Conservation (phyloP, 352 stramenopile species). For the Pythium dissotocum region DNA sequence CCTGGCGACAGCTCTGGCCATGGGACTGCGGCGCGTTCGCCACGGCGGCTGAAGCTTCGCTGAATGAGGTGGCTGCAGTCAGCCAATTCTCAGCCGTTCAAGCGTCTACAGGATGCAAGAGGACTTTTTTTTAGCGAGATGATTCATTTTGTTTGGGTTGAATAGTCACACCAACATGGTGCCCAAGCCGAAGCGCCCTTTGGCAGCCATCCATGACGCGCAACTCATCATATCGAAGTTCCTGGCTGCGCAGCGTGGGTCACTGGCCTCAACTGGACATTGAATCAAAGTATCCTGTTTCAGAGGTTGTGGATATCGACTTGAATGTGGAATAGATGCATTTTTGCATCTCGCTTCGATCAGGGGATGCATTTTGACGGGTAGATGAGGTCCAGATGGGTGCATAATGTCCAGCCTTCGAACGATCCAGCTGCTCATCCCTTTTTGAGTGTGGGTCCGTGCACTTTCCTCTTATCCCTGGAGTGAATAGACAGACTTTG, state of each 20-base stretch:
- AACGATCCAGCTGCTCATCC: not conserved
- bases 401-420: not conserved
- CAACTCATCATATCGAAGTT: conserved; percentile 1
- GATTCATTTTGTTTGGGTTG: not conserved
- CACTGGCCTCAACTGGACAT: conserved; percentile 4
- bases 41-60: not conserved
- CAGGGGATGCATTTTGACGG: not conserved
- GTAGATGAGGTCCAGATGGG: not conserved
- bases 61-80: not conserved
- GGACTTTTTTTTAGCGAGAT: not conserved
- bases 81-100: not conserved
- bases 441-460: not conserved
- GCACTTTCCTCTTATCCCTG: conserved; percentile 2
- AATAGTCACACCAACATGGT: not conserved
- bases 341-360: not conserved
- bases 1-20: not conserved
- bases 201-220: conserved; percentile 1
- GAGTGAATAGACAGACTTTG: not conserved
- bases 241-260: not conserved
- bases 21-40: conserved; percentile 1
- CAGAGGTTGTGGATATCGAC: not conserved
- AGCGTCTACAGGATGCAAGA: not conserved
- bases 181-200: not conserved
- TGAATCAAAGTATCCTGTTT: not conserved
- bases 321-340: not conserved